Evolutionary conservation across 2,329 filamentous ascomycete species (phyloP).

Genomic region (Epichloe sp.): DNA sequence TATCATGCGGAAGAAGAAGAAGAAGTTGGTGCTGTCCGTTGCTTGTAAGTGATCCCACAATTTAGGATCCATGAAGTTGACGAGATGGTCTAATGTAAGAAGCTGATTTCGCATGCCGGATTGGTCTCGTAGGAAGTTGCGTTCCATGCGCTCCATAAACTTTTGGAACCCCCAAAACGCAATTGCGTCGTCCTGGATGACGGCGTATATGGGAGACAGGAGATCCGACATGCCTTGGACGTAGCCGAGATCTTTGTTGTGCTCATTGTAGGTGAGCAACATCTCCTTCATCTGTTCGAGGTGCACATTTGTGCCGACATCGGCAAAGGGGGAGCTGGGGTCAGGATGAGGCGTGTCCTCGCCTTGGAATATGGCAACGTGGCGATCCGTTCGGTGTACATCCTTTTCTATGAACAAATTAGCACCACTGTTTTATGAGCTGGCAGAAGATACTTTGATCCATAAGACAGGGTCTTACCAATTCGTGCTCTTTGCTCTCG

Average conservation of each 20-base stretch:
- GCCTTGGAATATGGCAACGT: constrained; percentile 86
- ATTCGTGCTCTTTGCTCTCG: constrained; percentile 86
- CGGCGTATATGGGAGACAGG: constrained; percentile 87
- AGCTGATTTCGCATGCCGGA: constrained; percentile 92
- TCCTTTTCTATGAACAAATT: constrained; percentile 66
- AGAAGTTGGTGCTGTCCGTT: constrained; percentile 95
- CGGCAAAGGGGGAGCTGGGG: constrained; percentile 81
- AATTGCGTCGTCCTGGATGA: constrained; percentile 91
- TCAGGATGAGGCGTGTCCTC: constrained; percentile 96
- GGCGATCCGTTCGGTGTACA: constrained; percentile 91
- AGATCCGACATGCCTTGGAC: constrained; percentile 99
- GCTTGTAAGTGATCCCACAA: constrained; percentile 81
- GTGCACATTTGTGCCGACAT: constrained; percentile 89
- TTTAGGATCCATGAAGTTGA: constrained; percentile 92
- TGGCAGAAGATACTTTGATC: background rate
- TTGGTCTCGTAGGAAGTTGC: constrained; percentile 91
- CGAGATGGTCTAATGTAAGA: constrained; percentile 80
- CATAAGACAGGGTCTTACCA: constrained; percentile 44
- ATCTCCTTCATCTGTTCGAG: constrained; percentile 99
- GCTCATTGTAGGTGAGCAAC: constrained; percentile 96
- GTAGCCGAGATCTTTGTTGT: constrained; percentile 89
- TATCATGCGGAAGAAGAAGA: constrained; percentile 99
- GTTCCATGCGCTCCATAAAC: constrained; percentile 97
- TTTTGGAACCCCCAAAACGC: constrained; percentile 97
- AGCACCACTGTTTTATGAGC: constrained; percentile 5